Base-by-base conservation (phyloP, 257 asterid genomes). In the Nicotiana tomentosiformis region DNA sequence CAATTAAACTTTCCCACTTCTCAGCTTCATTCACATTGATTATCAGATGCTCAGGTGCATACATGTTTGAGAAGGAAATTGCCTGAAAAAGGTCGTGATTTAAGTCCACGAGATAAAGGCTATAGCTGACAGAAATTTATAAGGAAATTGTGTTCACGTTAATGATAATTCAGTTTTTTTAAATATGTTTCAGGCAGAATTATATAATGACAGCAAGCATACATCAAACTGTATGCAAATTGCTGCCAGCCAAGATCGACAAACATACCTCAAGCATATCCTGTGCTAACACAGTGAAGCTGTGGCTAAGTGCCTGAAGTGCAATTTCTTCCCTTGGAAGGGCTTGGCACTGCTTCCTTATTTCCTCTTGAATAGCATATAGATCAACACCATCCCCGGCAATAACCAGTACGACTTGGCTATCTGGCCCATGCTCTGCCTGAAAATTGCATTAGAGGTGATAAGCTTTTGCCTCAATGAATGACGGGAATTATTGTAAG, bases 401-500 rank as follows among this genome's bases (percentile, higher is more conserved):
- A 87, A 92, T 88, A 84, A 96, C 97, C 82, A 94, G 95, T 82
- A 96, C 98, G 82, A 94, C 99, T 88, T 96, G 99, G 92, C 99
- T 96, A 83, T 96, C 98, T 37, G 99, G 99, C 64, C 98, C 99
- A 77, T 94, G 98, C 92, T 96, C 98, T 66, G 98, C 99, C 99
- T 96, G 92, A 85, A 86, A 88, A 78, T 68, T 78, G 72, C 26
- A 51, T 49, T 26, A 81, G 81, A 23, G 86, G 78, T 18, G 17
- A 37, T 55, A 61, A 62, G 43, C 10, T 3, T 51, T 51, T 51
- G 43, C 64, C 1, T 43, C 51, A 43, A 15, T 51, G 62, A 46
- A 23, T 2, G 46, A 49, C 14, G 26, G 62, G 43, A 26, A 74
- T 74, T 51, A 33, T 49, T 51, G 26, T 12, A 49, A 49, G 62